Evolutionary conservation across 116 monocot species (phyloP), one percentile per base, ranked within the genome.

Genomic region (Posidonia oceanica): DNA sequence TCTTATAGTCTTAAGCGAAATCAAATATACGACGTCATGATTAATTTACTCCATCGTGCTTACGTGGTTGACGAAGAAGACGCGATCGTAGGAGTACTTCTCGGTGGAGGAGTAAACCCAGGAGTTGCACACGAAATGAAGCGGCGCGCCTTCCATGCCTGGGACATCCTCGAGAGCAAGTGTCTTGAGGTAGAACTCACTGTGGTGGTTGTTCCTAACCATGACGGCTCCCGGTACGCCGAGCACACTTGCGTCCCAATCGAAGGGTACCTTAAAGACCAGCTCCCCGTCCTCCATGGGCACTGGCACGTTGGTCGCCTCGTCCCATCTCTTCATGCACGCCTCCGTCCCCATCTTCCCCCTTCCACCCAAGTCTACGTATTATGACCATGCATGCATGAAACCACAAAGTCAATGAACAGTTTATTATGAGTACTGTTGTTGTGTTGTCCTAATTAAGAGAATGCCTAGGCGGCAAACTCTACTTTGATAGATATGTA

Each of bases 61-160:
- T 61, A 87, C 87, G 0, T 85, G 58, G 72, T 77, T 77, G 61
- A 60, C 14, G 66, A 77, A 77, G 77, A 90, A 86, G 78, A 90
- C 22, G 11, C 86, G 83, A 37, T 85, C 76, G 15, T 84, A 77
- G 0, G 64, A 66, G 68, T 90, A 86, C 18, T 51, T 64, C 18
- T 18, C 53, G 58, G 37, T 48, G 0, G 81, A 79, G 0, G 81
- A 79, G 58, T 90, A 90, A 61, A 90, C 80, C 90, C 90, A 90
- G 11, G 90, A 90, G 82, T 86, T 86, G 74, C 86, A 86, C 36
- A 74, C 77, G 64, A 90, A 90, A 61, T 78, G 77, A 56, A 90
- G 16, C 14, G 22, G 16, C 8, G 14, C 15, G 3, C 42, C 59
- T 63, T 75, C 78, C 57, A 63, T 61, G 29, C 63, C 60, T 8